Evolutionary conservation across 768 basidiomycete genomes (phyloP).

Genomic region (Hericium erinaceus): DNA sequence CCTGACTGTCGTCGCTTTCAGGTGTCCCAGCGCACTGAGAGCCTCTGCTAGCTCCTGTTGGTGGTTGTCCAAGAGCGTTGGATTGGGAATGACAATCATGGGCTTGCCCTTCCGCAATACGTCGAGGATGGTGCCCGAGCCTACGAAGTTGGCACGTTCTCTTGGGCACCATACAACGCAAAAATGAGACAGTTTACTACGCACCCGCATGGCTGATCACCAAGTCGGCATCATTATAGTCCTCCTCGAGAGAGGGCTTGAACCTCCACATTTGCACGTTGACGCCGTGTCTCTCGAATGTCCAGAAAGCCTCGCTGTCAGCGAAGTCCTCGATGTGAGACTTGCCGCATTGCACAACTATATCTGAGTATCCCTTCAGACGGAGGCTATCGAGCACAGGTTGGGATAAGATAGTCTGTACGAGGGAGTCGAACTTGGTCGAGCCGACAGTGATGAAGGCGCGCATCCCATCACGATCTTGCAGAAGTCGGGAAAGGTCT

Average conservation of each 20-base stretch:
- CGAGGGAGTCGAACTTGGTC: constrained; percentile 73
- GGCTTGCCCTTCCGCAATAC: constrained; percentile 66
- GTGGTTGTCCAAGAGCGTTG: constrained; percentile 84
- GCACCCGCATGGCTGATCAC: constrained; percentile 92
- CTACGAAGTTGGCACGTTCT: constrained; percentile 29
- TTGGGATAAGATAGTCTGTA: constrained; percentile 47
- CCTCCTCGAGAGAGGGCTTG: constrained; percentile 59
- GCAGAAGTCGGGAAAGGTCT: too few species aligned
- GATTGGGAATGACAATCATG: constrained; percentile 85
- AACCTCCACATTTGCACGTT: constrained; percentile 62
- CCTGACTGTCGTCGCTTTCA: constrained; percentile 48
- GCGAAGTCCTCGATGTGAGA: constrained; percentile 36
- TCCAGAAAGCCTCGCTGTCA: constrained; percentile 11
- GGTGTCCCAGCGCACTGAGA: constrained; percentile 47
- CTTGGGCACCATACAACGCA: not conserved
- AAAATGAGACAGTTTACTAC: constrained; percentile 14
- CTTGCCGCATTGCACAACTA: constrained; percentile 76
- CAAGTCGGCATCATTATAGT: constrained; percentile 59
- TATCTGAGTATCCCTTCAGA: constrained; percentile 42
- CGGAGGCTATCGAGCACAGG: constrained; percentile 48
- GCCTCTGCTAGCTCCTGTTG: constrained; percentile 81
- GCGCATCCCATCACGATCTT: constrained; percentile 16
- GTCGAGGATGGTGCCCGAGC: constrained; percentile 91
- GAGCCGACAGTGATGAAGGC: constrained; percentile 86
- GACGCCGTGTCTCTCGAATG: constrained; percentile 30